These are phyloP conservation scores for Xenosphaeropsis pyriputrescens DNA, from an alignment of 2,329 filamentous ascomycete genomes.

Conservation along the genomic window DNA sequence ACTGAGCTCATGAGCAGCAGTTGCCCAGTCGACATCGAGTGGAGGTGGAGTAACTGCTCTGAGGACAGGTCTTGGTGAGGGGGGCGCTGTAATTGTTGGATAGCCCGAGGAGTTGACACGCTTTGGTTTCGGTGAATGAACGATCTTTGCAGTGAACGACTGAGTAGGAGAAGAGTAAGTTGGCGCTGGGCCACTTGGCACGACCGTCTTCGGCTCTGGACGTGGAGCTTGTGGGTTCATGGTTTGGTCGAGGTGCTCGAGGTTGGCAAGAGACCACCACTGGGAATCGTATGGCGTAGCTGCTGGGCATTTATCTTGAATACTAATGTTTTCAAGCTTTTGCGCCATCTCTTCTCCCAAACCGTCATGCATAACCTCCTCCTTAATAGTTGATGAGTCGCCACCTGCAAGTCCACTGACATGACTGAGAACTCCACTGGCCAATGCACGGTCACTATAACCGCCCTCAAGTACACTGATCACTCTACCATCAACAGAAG, in stretches of 20 bases:
- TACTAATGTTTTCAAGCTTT: conserved; percentile 1
- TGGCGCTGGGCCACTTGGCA: conserved; percentile 38
- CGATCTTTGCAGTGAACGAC: conserved; percentile 69
- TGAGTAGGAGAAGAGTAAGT: conserved; percentile 82
- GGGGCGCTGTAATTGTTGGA: conserved; percentile 15
- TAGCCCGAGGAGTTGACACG: conserved; percentile 44
- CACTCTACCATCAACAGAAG: conserved; percentile 67
- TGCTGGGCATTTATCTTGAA: not conserved
- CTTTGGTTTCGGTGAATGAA: conserved; percentile 50
- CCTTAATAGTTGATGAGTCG: conserved; percentile 23
- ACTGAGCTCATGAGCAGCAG: conserved; percentile 70
- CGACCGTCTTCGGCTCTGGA: conserved; percentile 35
- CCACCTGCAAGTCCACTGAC: conserved; percentile 63
- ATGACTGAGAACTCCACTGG: conserved; percentile 81
- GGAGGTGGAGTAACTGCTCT: conserved; percentile 49
- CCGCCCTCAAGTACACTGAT: conserved; percentile 93
- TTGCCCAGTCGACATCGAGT: conserved; percentile 73
- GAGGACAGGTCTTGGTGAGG: conserved; percentile 21
- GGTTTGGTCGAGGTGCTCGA: conserved; percentile 55
- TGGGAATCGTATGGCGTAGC: conserved; percentile 40
- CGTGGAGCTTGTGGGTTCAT: conserved; percentile 33
- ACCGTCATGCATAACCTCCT: conserved; percentile 24
- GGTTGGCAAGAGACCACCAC: conserved; percentile 55
- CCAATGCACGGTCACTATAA: conserved; percentile 84
- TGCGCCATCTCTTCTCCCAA: conserved; percentile 21